A percentile compares a stretch with the other conserved stretches of the same genome.
Evolutionary conservation across 106 monocot species (phyloP).

Genomic region (Phalaenopsis equestris): DNA sequence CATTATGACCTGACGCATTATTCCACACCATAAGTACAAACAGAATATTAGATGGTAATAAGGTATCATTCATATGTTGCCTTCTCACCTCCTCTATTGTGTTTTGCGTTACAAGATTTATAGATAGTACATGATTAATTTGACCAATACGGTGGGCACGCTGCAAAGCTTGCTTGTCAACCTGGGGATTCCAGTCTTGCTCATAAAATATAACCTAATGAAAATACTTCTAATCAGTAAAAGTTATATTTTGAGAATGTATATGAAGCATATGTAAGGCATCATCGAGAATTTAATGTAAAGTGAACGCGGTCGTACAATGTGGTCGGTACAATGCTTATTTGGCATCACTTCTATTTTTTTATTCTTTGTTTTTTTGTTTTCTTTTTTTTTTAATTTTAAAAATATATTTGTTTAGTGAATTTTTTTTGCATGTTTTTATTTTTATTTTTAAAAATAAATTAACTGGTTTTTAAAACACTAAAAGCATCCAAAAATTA

Average conservation of each 20-base stretch:
- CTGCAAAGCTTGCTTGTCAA: conserved; percentile 94
- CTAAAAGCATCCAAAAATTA: too few relatives aligned
- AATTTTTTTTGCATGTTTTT: too few relatives aligned
- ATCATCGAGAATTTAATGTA: background rate
- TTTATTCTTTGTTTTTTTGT: too few relatives aligned
- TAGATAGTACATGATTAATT: conserved; percentile 77
- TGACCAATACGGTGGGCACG: conserved; percentile 98
- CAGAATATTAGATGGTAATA: background rate
- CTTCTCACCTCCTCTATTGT: conserved; percentile 82
- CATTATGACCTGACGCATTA: conserved; percentile 65
- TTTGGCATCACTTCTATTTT: background rate
- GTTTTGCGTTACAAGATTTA: conserved; percentile 75
- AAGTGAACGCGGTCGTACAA: background rate
- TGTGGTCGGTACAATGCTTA: background rate
- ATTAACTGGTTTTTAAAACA: too few relatives aligned
- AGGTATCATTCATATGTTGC: background rate
- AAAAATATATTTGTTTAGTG: too few relatives aligned
- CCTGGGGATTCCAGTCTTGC: conserved; percentile 99
- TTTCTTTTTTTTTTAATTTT: too few relatives aligned
- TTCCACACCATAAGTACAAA: background rate
- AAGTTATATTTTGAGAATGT: background rate
- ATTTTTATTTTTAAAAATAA: too few relatives aligned
- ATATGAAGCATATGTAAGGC: background rate
- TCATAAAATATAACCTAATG: conserved; percentile 94
- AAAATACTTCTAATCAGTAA: conserved; percentile 13